A percentile compares a stretch with the other conserved stretches of the same genome.
phyloP scores from a whole-genome alignment of 768 basidiomycete species.

The Fibroporia radiculosa region DNA sequence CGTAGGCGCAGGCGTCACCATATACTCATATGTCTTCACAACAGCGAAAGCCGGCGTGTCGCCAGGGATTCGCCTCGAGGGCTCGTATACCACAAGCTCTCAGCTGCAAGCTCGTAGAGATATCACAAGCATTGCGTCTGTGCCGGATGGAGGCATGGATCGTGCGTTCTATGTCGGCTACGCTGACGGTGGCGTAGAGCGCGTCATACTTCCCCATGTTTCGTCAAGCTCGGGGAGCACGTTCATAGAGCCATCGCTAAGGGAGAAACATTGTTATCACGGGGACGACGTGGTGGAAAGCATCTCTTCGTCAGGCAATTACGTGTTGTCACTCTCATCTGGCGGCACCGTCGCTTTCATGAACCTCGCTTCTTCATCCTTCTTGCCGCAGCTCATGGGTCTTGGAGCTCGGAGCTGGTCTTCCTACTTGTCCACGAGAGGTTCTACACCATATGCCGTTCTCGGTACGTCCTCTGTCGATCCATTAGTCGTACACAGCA shows the following conservation, averaged over 20 bases:
- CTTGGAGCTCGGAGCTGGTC: slow-evolving; percentile 55
- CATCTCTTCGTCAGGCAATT: slow-evolving; percentile 37
- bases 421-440: slow-evolving; percentile 44
- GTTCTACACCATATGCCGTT: slow-evolving; percentile 52
- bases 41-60: slow-evolving; percentile 4
- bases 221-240: slow-evolving; percentile 3
- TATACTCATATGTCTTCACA: slow-evolving; percentile 53
- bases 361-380: slow-evolving; percentile 15
- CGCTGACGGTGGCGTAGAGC: slow-evolving; percentile 30
- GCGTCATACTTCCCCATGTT: slow-evolving; percentile 27
- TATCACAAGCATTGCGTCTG: slow-evolving; percentile 24
- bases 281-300: slow-evolving; percentile 47
- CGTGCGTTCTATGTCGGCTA: slow-evolving; percentile 22
- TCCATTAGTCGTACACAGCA: slow-evolving; percentile 51
- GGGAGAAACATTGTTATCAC: slow-evolving; percentile 24
- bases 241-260: slow-evolving; percentile 9
- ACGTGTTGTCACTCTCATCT: slow-evolving; percentile 51
- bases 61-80: slow-evolving; percentile 19
- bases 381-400: slow-evolving; percentile 28
- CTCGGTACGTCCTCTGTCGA: slow-evolving; percentile 57
- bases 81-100: slow-evolving; percentile 16
- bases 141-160: slow-evolving; percentile 19
- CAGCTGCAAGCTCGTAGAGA: slow-evolving; percentile 20
- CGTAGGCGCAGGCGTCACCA: slow-evolving; percentile 48
- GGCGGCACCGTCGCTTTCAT: slow-evolving; percentile 40